Evolutionary conservation across 1,284 basidiomycete species (phyloP).

Genomic region (Rhodotorula mucilaginosa): DNA sequence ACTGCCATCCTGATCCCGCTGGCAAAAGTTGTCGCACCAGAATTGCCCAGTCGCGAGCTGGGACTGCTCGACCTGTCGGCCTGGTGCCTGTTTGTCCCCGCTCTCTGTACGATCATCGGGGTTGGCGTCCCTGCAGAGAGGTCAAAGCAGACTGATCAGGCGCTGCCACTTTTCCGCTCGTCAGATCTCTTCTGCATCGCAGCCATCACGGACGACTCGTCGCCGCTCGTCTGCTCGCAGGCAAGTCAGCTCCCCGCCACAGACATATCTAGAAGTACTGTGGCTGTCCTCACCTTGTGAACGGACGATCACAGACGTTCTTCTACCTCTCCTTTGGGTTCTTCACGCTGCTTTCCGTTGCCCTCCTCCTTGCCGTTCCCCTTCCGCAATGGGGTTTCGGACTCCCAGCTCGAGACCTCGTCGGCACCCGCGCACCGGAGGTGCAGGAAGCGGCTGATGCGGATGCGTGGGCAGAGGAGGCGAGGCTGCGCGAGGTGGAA

Average conservation of each 20-base stretch:
- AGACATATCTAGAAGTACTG: not conserved
- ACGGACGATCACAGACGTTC: not conserved
- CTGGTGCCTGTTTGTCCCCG: constrained; percentile 10
- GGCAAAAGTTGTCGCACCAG: constrained; percentile 7
- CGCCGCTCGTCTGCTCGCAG: constrained; percentile 16
- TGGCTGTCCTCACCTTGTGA: too few species aligned
- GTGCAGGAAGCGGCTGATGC: not conserved
- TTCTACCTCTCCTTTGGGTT: constrained; percentile 24
- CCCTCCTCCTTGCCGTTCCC: constrained; percentile 12
- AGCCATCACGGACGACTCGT: constrained; percentile 10
- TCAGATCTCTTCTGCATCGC: constrained; percentile 21
- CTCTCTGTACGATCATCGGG: constrained; percentile 6
- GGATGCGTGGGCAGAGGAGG: not conserved
- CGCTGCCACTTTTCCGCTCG: too few species aligned
- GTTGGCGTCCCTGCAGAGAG: not conserved
- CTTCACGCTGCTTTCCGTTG: constrained; percentile 21
- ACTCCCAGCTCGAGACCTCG: constrained; percentile 1
- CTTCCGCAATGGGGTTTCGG: constrained; percentile 13
- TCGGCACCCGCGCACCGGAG: not conserved
- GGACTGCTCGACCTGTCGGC: constrained; percentile 9
- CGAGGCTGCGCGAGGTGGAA: not conserved
- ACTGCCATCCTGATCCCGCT: constrained; percentile 13
- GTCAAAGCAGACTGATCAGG: too few species aligned
- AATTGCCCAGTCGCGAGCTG: constrained; percentile 6
- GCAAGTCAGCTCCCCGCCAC: not conserved